A percentile compares a stretch with the other conserved stretches of the same genome.
Conservation (phyloP, 371 early-diverging fungal species). For the Rhizopus microsporus region DNA sequence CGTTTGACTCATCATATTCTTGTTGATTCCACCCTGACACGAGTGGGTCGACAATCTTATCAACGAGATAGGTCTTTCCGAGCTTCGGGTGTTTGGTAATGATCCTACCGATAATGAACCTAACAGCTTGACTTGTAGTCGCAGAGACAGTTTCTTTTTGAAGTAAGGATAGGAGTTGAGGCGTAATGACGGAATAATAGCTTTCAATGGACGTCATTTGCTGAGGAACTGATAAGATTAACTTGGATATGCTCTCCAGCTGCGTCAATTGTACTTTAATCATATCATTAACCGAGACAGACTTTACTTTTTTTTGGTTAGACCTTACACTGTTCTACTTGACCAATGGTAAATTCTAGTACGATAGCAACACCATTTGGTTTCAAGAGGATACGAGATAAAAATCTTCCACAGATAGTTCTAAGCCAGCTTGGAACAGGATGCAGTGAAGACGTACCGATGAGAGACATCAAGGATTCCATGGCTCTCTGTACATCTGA, state of each 20-base stretch:
- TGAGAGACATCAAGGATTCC: conserved; percentile 63
- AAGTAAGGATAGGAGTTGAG: conserved; percentile 49
- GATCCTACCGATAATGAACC: conserved; percentile 60
- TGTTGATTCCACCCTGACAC: conserved; percentile 32
- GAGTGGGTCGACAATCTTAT: conserved; percentile 48
- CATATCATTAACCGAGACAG: conserved; percentile 7
- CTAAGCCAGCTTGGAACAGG: conserved; percentile 66
- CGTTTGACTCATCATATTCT: conserved; percentile 13
- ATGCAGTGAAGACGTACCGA: conserved; percentile 55
- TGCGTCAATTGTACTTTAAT: conserved; percentile 53
- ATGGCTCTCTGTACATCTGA: conserved; percentile 58
- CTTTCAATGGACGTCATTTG: conserved; percentile 62
- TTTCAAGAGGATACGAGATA: conserved; percentile 62
- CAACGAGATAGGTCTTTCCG: conserved; percentile 54
- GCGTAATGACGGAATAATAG: conserved; percentile 62
- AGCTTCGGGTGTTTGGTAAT: conserved; percentile 51
- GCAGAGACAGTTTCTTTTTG: conserved; percentile 25
- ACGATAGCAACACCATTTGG: conserved; percentile 65
- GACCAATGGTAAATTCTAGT: conserved; percentile 65
- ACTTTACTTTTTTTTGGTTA: no score
- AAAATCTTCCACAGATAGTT: conserved; percentile 63
- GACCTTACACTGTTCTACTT: conserved; percentile 41
- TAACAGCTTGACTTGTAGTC: conserved; percentile 43
- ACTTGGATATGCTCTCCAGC: conserved; percentile 61
- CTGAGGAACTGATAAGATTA: conserved; percentile 67